These are phyloP conservation scores for Ajuga chamaepitys DNA, from an alignment of 257 asterid genomes.

Conservation along the genomic window DNA sequence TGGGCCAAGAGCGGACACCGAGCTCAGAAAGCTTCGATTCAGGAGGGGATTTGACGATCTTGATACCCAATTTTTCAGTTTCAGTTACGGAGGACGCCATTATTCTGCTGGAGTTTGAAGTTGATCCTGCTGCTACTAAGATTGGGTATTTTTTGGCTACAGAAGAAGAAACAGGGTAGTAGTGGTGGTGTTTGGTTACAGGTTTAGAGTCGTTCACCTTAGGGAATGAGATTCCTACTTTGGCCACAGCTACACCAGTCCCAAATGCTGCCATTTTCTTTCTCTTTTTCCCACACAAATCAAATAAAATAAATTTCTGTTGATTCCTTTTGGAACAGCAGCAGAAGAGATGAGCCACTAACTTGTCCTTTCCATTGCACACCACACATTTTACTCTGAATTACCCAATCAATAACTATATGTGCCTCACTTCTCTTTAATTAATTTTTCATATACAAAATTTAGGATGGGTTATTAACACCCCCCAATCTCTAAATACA, in stretches of 20 bases:
- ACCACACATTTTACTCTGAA: constrained; percentile 9
- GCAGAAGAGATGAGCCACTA: background rate
- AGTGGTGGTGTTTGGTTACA: constrained; percentile 22
- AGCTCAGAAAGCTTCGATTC: constrained; percentile 68
- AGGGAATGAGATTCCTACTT: constrained; percentile 3
- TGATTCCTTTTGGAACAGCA: too few species aligned
- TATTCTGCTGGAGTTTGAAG: background rate
- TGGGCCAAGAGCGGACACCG: constrained; percentile 87
- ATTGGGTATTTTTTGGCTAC: background rate
- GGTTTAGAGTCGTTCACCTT: background rate
- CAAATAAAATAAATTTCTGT: too few species aligned
- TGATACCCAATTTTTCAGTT: constrained; percentile 55
- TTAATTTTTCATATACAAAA: too few species aligned
- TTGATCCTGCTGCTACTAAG: background rate
- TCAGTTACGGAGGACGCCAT: constrained; percentile 27
- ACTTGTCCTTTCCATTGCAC: background rate
- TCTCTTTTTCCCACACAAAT: too few species aligned
- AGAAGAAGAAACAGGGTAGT: constrained; percentile 10
- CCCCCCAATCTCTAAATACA: too few species aligned
- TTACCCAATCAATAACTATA: too few species aligned
- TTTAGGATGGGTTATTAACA: too few species aligned
- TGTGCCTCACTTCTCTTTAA: too few species aligned
- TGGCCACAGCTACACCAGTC: too few species aligned
- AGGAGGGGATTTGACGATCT: constrained; percentile 56
- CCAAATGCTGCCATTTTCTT: constrained; percentile 18